Evolutionary conservation across 805 yeast species (phyloP), one percentile per base, ranked within the genome.

Genomic region (Nakazawaea laoshanensis): DNA sequence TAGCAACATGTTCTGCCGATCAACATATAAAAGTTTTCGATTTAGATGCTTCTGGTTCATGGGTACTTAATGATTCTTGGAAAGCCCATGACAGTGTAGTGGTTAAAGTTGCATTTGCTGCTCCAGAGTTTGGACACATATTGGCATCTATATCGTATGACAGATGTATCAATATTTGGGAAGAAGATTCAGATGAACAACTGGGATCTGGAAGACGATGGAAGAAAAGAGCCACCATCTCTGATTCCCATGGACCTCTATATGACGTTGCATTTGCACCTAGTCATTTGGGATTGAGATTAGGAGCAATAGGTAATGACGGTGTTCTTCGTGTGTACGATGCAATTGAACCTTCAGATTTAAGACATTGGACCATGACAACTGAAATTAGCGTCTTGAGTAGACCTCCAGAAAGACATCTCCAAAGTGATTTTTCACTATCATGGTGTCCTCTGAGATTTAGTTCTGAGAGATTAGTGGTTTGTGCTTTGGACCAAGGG

Each of bases 1-100:
- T 92, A 36, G 98, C 97, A 2, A 89, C 96, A 0, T 88, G 94
- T 39, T 85, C 96, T 4, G 84, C 94, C 0, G 98, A 92, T 57
- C 96, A 88, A 48, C 94, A 85, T 48, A 71, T 92, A 41, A 85
- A 86, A 48, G 88, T 92, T 20, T 92, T 87, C 52, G 89, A 84
- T 50, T 61, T 81, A 21, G 83, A 79, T 44, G 56, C 75, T 11
- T 59, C 67, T 18, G 67, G 79, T 2, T 72, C 70, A n/a, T 92
- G 97, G 97, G 71, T 72, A 13, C 57, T 84, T 36, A 77, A 79
- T 47, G 96, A 89, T 55, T 77, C 83, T 30, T 92, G 96, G 94
- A 83, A 82, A 44, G 97, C 97, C 0, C 98, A 92, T 51, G 96
- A 92, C 46, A 77, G 94, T 6, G 73, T 87, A 37, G 73, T 92